These are phyloP conservation scores for Gossypium rotundifolium DNA, from an alignment of 345 rosid species.

Conservation along the genomic window DNA sequence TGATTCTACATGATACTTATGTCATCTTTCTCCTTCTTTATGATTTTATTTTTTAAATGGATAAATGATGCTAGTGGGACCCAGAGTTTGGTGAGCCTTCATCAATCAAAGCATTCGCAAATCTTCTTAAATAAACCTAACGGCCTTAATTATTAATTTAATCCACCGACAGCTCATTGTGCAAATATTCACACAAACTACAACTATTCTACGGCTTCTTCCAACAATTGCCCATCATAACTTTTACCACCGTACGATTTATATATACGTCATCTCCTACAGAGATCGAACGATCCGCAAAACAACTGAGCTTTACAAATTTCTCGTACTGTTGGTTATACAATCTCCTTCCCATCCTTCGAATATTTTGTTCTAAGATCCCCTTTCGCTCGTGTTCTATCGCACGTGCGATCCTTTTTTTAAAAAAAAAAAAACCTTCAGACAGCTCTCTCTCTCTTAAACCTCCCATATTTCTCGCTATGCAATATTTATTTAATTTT, in stretches of 20 bases:
- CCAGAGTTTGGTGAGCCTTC: background rate
- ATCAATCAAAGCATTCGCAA: background rate
- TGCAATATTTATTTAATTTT: background rate
- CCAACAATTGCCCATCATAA: background rate
- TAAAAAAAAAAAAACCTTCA: background rate
- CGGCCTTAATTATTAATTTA: background rate
- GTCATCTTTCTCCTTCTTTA: too few species aligned
- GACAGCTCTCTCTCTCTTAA: constrained; percentile 4
- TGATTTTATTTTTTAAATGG: background rate
- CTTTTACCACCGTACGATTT: background rate
- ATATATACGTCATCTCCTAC: too few species aligned
- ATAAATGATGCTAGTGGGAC: background rate
- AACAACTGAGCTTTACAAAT: background rate
- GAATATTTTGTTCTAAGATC: background rate
- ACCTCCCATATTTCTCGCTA: background rate
- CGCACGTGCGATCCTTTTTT: constrained; percentile 20
- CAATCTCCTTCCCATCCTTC: background rate
- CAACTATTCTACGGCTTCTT: background rate
- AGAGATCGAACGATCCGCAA: background rate
- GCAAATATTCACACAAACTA: background rate
- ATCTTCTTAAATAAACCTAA: background rate
- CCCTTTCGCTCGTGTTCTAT: constrained; percentile 2
- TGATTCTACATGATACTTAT: too few species aligned
- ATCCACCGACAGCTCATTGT: background rate
- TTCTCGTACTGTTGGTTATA: background rate